phyloP scores from a whole-genome alignment of 2,329 filamentous ascomycete genomes.

The Tolypocladium guangdongense region DNA sequence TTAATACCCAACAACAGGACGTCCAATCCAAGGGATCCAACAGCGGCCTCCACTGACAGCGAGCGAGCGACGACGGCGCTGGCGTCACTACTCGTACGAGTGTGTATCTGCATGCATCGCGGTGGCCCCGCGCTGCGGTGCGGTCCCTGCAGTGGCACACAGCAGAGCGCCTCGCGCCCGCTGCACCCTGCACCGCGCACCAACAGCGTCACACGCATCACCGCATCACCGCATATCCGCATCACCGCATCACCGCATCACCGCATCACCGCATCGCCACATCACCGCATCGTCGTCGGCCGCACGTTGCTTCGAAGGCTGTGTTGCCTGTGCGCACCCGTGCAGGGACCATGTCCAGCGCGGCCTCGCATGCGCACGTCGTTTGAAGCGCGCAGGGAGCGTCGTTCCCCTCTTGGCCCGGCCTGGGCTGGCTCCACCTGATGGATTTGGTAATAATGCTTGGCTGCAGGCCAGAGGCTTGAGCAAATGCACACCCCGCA shows the following conservation, averaged over 20 bases:
- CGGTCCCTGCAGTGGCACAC: not conserved
- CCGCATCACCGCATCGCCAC: no score
- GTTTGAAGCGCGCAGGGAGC: no score
- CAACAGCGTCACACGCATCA: not conserved
- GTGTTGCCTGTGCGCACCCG: not conserved
- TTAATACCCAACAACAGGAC: no score
- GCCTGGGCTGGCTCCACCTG: no score
- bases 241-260: not conserved
- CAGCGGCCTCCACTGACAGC: not conserved
- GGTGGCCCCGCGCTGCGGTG: not conserved
- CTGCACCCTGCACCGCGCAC: not conserved
- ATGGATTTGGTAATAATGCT: no score
- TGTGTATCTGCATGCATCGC: not conserved
- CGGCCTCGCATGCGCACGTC: no score
- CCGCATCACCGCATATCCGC: no score
- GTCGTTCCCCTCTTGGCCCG: not conserved
- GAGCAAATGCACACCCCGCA: constrained; percentile 13
- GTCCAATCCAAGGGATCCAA: not conserved
- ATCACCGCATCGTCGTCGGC: not conserved
- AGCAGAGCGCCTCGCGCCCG: not conserved
- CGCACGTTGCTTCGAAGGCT: not conserved
- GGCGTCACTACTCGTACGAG: not conserved
- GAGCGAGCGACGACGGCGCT: not conserved
- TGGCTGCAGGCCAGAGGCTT: no score
- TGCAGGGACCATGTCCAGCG: not conserved